These are phyloP conservation scores for Pythium diclinum DNA, from an alignment of 352 stramenopile genomes.

Conservation along the genomic window DNA sequence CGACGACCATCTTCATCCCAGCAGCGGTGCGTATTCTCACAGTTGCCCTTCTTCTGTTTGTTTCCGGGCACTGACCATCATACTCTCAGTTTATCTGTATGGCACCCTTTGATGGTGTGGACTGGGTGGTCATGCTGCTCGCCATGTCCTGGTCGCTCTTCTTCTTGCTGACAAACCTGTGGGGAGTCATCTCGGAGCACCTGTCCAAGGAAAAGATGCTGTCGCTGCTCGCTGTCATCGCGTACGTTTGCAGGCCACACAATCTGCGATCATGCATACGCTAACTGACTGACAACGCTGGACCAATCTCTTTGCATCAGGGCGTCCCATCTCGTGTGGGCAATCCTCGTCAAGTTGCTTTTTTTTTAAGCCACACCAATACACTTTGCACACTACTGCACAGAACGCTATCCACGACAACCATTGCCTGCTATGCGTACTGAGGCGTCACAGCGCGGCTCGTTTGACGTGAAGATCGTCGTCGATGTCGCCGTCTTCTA, in stretches of 20 bases:
- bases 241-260: conserved; percentile 34
- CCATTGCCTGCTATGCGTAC: not conserved
- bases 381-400: conserved; percentile 6
- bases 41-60: not conserved
- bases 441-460: not conserved
- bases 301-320: conserved; percentile 28
- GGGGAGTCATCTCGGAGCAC: conserved; percentile 69
- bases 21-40: conserved; percentile 45
- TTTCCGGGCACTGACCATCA: not conserved
- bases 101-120: conserved; percentile 60
- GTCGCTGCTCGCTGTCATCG: conserved; percentile 75
- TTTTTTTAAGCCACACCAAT: conserved; percentile 62
- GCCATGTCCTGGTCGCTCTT: conserved; percentile 84
- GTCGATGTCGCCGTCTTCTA: conserved; percentile 12
- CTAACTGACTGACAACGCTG: not conserved
- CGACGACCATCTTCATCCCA: conserved; percentile 78
- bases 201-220: conserved; percentile 88
- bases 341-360: conserved; percentile 81
- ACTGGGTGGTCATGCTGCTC: conserved; percentile 80
- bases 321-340: conserved; percentile 76
- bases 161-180: conserved; percentile 81
- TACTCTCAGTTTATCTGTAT: conserved; percentile 67
- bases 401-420: conserved; percentile 2
- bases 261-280: not conserved
- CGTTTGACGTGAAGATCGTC: conserved; percentile 10